These are phyloP conservation scores for Fusarium siculi DNA, from an alignment of 2,329 filamentous ascomycete species.

Conservation along the genomic window DNA sequence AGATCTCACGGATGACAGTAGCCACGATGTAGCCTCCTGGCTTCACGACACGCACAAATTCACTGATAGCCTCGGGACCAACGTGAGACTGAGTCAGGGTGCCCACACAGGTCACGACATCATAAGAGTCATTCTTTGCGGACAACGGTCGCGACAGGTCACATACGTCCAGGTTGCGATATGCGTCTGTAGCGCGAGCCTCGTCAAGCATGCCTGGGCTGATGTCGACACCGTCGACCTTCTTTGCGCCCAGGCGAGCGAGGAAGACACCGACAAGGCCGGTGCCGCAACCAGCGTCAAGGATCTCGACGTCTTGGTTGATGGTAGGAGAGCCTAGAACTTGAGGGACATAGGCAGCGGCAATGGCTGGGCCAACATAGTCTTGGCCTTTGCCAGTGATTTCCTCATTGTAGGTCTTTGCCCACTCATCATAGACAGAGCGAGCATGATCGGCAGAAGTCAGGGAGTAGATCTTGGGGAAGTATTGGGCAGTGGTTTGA, in stretches of 20 bases:
- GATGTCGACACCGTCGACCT: slow-evolving; percentile 64
- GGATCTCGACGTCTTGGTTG: slow-evolving; percentile 48
- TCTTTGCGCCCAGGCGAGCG: slow-evolving; percentile 53
- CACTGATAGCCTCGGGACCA: slow-evolving; percentile 59
- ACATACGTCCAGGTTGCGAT: slow-evolving; percentile 55
- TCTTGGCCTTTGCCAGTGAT: slow-evolving; percentile 51
- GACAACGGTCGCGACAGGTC: slow-evolving; percentile 59
- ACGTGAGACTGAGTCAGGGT: slow-evolving; percentile 67
- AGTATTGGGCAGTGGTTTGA: slow-evolving; percentile 33
- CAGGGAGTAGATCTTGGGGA: slow-evolving; percentile 44
- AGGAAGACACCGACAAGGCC: slow-evolving; percentile 63
- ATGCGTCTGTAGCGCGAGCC: slow-evolving; percentile 60
- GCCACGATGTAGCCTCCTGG: slow-evolving; percentile 60
- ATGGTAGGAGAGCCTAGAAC: slow-evolving; percentile 41
- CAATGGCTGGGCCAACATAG: slow-evolving; percentile 54
- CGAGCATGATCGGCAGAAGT: slow-evolving; percentile 41
- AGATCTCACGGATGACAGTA: slow-evolving; percentile 62
- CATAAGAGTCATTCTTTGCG: slow-evolving; percentile 55
- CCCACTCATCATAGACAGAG: slow-evolving; percentile 52
- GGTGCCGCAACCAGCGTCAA: slow-evolving; percentile 67
- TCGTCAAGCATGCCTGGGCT: slow-evolving; percentile 63
- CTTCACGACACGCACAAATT: slow-evolving; percentile 62
- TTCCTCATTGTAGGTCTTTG: slow-evolving; percentile 49
- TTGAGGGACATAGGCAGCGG: slow-evolving; percentile 50
- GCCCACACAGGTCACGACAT: slow-evolving; percentile 63